phyloP scores from a whole-genome alignment of 306 rosid genomes.

The Styphnolobium japonicum region DNA sequence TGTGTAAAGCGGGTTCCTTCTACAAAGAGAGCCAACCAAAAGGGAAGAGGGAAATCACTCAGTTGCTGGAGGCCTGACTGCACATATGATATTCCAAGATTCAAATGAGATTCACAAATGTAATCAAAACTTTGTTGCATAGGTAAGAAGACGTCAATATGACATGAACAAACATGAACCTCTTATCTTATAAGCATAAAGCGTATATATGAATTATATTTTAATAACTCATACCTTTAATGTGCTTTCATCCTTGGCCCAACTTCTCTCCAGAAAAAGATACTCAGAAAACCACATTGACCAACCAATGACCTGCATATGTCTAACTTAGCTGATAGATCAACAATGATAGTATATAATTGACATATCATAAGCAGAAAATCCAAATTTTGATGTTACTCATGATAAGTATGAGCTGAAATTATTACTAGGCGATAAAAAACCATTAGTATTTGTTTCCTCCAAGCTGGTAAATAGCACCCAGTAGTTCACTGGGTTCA shows the following conservation, averaged over 20 bases:
- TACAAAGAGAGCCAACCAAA: conserved; percentile 99
- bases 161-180: not conserved
- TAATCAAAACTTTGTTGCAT: not conserved
- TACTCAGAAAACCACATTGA: conserved; percentile 99
- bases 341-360: not conserved
- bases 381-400: not conserved
- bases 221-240: conserved; percentile 55
- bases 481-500: not conserved
- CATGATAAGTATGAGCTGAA: not conserved
- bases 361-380: not conserved
- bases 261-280: conserved; percentile 92
- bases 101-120: conserved; percentile 24
- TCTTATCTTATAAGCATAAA: not conserved
- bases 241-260: conserved; percentile 95
- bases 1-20: conserved; percentile 98
- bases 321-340: conserved; percentile 15
- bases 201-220: not conserved
- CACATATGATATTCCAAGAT: conserved; percentile 39
- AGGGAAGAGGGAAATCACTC: conserved; percentile 84
- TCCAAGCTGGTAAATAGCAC: conserved; percentile 20
- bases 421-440: not conserved
- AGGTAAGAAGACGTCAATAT: conserved; percentile 11
- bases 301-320: conserved; percentile 94
- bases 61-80: conserved; percentile 83
- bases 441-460: not conserved